phyloP scores from a whole-genome alignment of 768 basidiomycete genomes.

The Lentinus tigrinus region DNA sequence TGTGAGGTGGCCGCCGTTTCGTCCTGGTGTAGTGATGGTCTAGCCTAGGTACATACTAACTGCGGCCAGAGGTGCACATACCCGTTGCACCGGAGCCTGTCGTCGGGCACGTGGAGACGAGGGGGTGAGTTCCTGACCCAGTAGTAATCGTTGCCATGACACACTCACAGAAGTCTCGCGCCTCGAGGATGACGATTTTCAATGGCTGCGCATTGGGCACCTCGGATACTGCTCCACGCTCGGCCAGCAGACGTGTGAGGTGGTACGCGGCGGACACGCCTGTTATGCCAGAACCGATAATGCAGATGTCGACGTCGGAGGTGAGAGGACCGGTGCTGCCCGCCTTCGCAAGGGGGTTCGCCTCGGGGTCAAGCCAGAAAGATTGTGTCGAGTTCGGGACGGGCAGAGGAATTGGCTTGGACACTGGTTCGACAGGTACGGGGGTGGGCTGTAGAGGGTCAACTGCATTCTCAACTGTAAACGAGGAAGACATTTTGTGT shows the following conservation, averaged over 20 bases:
- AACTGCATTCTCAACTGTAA: too few species aligned
- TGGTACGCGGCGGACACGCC: conserved; percentile 77
- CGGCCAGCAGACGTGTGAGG: conserved; percentile 40
- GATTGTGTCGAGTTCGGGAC: conserved; percentile 65
- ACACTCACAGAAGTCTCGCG: conserved; percentile 82
- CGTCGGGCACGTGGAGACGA: too few species aligned
- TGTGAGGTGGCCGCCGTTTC: conserved; percentile 81
- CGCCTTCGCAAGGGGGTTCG: conserved; percentile 63
- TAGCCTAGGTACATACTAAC: neutral
- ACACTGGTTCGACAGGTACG: too few species aligned
- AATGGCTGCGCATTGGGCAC: too few species aligned
- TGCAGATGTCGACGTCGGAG: conserved; percentile 63
- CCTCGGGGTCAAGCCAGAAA: conserved; percentile 67
- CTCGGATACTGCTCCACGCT: too few species aligned
- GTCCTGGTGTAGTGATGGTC: conserved; percentile 42
- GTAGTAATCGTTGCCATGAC: conserved; percentile 19
- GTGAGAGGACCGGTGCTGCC: conserved; percentile 67
- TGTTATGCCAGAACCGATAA: conserved; percentile 80
- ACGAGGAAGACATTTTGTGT: too few species aligned
- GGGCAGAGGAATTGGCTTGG: too few species aligned
- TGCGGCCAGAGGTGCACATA: conserved; percentile 26
- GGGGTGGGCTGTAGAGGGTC: too few species aligned
- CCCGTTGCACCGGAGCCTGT: conserved; percentile 79
- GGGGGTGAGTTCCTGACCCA: too few species aligned
- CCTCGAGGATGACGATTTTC: conserved; percentile 72